A percentile compares a stretch with the other conserved stretches of the same genome.
phyloP scores from a whole-genome alignment of 2,329 filamentous ascomycete species.

The Colletotrichum aenigma region DNA sequence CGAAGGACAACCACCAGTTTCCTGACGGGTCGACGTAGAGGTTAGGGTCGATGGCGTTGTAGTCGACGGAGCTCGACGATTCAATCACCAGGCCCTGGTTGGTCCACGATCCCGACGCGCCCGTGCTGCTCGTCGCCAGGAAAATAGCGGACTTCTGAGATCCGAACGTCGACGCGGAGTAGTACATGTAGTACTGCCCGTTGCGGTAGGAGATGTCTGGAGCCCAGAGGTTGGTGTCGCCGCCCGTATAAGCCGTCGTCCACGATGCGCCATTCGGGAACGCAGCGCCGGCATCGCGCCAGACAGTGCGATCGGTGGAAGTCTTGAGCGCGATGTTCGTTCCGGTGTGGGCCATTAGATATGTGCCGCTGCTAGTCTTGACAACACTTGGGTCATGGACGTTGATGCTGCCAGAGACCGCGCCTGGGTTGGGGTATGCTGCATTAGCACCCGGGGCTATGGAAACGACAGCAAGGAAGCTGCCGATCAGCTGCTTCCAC shows the following conservation, averaged over 20 bases:
- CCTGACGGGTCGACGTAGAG: conserved; percentile 29
- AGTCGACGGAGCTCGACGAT: conserved; percentile 23
- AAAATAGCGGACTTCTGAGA: conserved; percentile 31
- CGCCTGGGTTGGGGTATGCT: conserved; percentile 25
- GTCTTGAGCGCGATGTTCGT: conserved; percentile 33
- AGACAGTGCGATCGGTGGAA: conserved; percentile 33
- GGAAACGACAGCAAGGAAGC: conserved; percentile 25
- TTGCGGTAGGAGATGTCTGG: conserved; percentile 54
- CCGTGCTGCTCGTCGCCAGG: conserved; percentile 32
- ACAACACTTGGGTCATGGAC: conserved; percentile 33
- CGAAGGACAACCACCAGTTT: conserved; percentile 35
- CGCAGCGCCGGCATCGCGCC: conserved; percentile 30
- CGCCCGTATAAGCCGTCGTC: conserved; percentile 32
- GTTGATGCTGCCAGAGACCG: conserved; percentile 27
- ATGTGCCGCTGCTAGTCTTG: conserved; percentile 30
- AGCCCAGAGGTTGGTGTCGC: conserved; percentile 45
- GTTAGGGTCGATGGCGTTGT: conserved; percentile 34
- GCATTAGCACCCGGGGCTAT: conserved; percentile 1
- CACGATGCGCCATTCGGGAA: conserved; percentile 34
- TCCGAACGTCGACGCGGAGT: conserved; percentile 34
- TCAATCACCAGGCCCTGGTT: conserved; percentile 32
- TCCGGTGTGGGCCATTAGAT: conserved; percentile 30
- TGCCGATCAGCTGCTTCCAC: conserved; percentile 24
- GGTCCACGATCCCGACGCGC: conserved; percentile 31
- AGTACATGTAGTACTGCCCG: conserved; percentile 34